phyloP scores from a whole-genome alignment of 2,329 filamentous ascomycete genomes.

The Graphiopsis chlorocephala region DNA sequence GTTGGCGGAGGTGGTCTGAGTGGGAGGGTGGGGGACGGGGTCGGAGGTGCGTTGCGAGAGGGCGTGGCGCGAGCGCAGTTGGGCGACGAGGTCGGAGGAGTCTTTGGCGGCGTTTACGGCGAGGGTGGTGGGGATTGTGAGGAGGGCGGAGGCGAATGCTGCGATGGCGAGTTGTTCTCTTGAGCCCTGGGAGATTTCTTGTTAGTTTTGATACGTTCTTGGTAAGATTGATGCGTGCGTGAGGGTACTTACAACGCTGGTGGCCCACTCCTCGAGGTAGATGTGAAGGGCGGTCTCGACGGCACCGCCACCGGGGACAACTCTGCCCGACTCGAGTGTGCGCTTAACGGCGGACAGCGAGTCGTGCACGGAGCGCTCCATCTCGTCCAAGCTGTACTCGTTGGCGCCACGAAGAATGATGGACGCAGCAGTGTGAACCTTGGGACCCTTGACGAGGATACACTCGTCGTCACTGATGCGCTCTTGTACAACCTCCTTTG shows the following conservation, averaged over 20 bases:
- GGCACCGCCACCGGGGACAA: conserved; percentile 92
- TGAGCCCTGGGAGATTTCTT: conserved; percentile 57
- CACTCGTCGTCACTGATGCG: conserved; percentile 98
- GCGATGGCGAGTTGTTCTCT: conserved; percentile 97
- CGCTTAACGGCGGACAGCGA: conserved; percentile 95
- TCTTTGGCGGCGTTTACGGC: conserved; percentile 98
- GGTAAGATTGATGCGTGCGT: not conserved
- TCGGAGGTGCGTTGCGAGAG: conserved; percentile 89
- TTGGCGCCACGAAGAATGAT: conserved; percentile 95
- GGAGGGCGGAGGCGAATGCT: conserved; percentile 92
- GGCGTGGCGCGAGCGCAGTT: conserved; percentile 90
- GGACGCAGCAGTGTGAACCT: conserved; percentile 88
- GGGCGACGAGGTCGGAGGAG: conserved; percentile 88
- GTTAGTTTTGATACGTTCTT: conserved; percentile 19
- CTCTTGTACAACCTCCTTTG: conserved; percentile 96
- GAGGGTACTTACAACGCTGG: conserved; percentile 67
- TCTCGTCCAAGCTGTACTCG: conserved; percentile 95
- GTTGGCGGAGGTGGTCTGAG: conserved; percentile 31
- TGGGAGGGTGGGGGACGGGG: conserved; percentile 53
- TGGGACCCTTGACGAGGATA: conserved; percentile 94
- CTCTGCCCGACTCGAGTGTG: conserved; percentile 91
- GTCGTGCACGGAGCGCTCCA: conserved; percentile 98
- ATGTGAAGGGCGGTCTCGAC: conserved; percentile 99
- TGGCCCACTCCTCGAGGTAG: conserved; percentile 97
- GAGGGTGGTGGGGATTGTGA: conserved; percentile 92